phyloP scores from a whole-genome alignment of 2,329 filamentous ascomycete species.

The Alternaria brassicicola region DNA sequence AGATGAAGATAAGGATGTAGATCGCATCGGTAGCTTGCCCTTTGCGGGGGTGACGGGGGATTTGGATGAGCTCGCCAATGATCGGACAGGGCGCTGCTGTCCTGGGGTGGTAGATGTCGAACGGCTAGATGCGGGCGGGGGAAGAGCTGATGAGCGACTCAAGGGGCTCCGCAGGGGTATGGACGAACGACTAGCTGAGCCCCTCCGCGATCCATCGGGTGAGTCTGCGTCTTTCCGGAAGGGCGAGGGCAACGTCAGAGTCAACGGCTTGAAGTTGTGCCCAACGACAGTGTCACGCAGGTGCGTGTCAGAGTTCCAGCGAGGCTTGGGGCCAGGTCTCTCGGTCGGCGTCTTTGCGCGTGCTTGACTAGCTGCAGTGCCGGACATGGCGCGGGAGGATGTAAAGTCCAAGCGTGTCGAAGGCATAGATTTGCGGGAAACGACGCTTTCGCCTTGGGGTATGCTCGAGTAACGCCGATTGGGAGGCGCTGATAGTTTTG shows the following conservation, averaged over 20 bases:
- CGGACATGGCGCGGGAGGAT: conserved; percentile 33
- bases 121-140: conserved; percentile 28
- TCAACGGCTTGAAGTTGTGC: conserved; percentile 48
- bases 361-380: conserved; percentile 31
- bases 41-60: conserved; percentile 41
- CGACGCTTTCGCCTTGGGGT: conserved; percentile 42
- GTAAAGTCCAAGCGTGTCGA: conserved; percentile 27
- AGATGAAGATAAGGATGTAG: conserved; percentile 29
- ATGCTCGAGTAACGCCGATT: conserved; percentile 58
- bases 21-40: conserved; percentile 25
- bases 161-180: conserved; percentile 47
- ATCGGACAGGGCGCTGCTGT: conserved; percentile 33
- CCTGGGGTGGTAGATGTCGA: conserved; percentile 42
- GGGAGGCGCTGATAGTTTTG: conserved; percentile 48
- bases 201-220: conserved; percentile 28
- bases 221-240: conserved; percentile 31
- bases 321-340: conserved; percentile 40
- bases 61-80: conserved; percentile 39
- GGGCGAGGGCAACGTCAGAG: conserved; percentile 44
- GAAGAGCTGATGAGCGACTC: conserved; percentile 34
- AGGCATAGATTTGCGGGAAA: conserved; percentile 29
- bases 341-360: conserved; percentile 39
- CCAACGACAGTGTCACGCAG: conserved; percentile 48
- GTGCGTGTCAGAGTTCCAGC: conserved; percentile 49
- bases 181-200: conserved; percentile 37